These are phyloP conservation scores for Begonia masoniana DNA, from an alignment of 306 rosid genomes.

Conservation along the genomic window DNA sequence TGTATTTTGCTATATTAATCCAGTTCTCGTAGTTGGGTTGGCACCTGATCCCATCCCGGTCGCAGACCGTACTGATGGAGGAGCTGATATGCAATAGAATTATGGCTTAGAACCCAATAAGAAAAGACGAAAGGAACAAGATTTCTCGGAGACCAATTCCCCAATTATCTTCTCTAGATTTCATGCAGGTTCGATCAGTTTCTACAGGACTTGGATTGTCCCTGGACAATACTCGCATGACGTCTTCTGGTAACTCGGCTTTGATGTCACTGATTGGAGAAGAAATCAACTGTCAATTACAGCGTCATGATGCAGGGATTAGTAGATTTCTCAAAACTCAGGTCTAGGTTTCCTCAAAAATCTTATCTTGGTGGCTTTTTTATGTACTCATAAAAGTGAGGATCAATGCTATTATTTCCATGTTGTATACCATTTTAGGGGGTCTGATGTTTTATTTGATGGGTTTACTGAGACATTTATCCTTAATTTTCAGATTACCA, in stretches of 20 bases:
- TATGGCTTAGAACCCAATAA: conserved; percentile 39
- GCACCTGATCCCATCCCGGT: conserved; percentile 61
- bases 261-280: conserved; percentile 66
- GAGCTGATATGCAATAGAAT: conserved; percentile 54
- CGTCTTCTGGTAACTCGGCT: conserved; percentile 71
- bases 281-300: conserved; percentile 56
- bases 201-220: conserved; percentile 94
- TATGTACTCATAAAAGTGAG: too few relatives aligned
- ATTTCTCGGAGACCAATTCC: conserved; percentile 77
- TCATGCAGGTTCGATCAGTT: conserved; percentile 57
- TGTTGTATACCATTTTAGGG: too few relatives aligned
- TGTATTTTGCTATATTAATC: conserved; percentile 3
- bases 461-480: too few relatives aligned
- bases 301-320: conserved; percentile 56
- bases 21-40: conserved; percentile 82
- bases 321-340: conserved; percentile 73
- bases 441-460: too few relatives aligned
- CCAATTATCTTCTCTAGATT: conserved; percentile 81
- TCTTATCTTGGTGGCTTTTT: too few relatives aligned
- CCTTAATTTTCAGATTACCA: too few relatives aligned
- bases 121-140: conserved; percentile 71
- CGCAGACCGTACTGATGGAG: conserved; percentile 54
- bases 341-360: conserved; percentile 19
- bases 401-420: too few relatives aligned
- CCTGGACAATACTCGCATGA: conserved; percentile 64